Conservation (phyloP, 306 rosid genomes). For the Benincasa hispida region DNA sequence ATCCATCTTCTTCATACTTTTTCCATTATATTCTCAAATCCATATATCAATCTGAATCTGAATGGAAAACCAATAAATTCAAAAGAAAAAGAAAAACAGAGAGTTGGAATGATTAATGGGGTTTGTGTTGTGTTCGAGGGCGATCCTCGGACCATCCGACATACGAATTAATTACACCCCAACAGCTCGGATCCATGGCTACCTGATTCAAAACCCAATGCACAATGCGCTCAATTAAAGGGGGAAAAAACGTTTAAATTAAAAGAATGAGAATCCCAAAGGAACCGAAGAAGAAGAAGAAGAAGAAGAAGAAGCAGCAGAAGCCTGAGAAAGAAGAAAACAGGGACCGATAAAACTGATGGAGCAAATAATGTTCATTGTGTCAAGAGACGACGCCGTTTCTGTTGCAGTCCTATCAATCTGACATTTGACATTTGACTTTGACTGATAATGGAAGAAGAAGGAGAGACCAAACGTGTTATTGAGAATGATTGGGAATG, state of each 20-base stretch:
- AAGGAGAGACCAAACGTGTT: neutral
- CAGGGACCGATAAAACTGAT: neutral
- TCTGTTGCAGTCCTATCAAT: too few relatives aligned
- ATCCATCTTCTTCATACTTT: neutral
- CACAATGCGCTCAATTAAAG: neutral
- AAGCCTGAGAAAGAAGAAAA: neutral
- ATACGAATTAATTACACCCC: neutral
- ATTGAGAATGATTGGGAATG: neutral
- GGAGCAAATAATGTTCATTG: neutral
- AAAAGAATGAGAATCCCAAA: neutral
- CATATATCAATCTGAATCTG: neutral
- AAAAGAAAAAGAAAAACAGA: neutral
- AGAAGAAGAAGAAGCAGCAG: too few relatives aligned
- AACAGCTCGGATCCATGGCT: neutral
- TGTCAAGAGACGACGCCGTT: too few relatives aligned
- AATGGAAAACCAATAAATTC: neutral
- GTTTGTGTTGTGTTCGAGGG: neutral
- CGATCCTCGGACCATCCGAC: slow-evolving; percentile 3
- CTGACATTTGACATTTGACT: neutral
- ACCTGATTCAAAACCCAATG: neutral
- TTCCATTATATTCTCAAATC: neutral
- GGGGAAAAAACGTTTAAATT: neutral
- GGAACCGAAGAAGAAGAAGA: neutral
- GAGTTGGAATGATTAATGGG: neutral
- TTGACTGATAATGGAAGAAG: neutral